A percentile compares a stretch with the other conserved stretches of the same genome.
Evolutionary conservation across 2,329 filamentous ascomycete species (phyloP).

Genomic region (Cladosporium sp.): DNA sequence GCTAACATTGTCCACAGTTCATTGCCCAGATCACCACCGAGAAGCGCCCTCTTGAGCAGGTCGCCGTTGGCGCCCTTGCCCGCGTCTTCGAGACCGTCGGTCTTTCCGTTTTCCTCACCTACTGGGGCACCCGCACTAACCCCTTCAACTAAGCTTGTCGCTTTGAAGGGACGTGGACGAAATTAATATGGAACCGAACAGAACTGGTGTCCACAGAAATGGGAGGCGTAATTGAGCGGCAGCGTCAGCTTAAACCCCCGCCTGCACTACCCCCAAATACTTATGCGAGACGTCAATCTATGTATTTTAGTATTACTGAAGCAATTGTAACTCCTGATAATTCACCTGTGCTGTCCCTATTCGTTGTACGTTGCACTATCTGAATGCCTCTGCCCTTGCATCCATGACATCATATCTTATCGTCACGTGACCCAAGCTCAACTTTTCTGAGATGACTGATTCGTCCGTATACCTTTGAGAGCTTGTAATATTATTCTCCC

Average conservation of each 20-base stretch:
- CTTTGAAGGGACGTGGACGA: constrained; percentile 4
- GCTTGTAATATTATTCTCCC: background rate
- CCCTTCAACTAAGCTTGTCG: constrained; percentile 70
- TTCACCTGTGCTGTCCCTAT: background rate
- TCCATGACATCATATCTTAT: constrained; percentile 11
- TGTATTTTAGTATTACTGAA: constrained; percentile 21
- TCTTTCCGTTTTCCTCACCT: constrained; percentile 87
- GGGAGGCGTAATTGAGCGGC: constrained; percentile 4
- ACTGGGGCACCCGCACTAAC: constrained; percentile 96
- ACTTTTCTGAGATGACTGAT: background rate
- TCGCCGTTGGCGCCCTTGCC: constrained; percentile 80
- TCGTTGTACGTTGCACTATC: background rate
- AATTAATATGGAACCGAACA: constrained; percentile 18
- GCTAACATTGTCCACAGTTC: constrained; percentile 59
- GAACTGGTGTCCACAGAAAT: constrained; percentile 16
- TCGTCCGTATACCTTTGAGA: background rate
- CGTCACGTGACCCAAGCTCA: constrained; percentile 2
- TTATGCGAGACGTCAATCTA: constrained; percentile 20
- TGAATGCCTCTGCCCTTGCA: background rate
- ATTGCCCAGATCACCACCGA: constrained; percentile 84
- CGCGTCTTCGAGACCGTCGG: constrained; percentile 93
- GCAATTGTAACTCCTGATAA: constrained; percentile 18
- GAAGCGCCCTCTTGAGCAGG: constrained; percentile 87
- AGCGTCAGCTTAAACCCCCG: constrained; percentile 3
- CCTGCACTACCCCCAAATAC: background rate